phyloP scores from a whole-genome alignment of 495 filamentous ascomycete genomes.

The Tuber aestivum region DNA sequence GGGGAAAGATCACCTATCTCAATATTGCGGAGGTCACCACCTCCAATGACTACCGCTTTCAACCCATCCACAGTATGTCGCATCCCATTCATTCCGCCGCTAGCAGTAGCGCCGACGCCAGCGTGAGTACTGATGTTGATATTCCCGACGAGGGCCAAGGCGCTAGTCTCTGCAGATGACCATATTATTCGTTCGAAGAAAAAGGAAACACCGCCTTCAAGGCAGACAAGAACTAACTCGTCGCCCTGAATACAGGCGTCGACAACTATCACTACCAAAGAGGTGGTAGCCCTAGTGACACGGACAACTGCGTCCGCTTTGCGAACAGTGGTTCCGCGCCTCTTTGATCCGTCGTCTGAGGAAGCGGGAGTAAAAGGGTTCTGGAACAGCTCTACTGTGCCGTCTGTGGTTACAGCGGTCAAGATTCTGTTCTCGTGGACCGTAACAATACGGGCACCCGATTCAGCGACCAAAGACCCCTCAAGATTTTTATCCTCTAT shows the following conservation, averaged over 20 bases:
- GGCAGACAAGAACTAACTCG: constrained; percentile 50
- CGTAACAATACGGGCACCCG: constrained; percentile 48
- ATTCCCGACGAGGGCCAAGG: constrained; percentile 48
- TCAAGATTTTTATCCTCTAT: constrained; percentile 46
- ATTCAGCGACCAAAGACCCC: constrained; percentile 52
- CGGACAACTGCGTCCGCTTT: constrained; percentile 51
- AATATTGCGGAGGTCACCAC: constrained; percentile 43
- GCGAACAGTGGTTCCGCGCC: constrained; percentile 49
- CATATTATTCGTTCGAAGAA: too few species aligned
- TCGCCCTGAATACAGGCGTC: constrained; percentile 50
- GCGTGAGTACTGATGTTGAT: constrained; percentile 50
- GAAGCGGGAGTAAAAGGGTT: constrained; percentile 50
- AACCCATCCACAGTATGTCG: constrained; percentile 69
- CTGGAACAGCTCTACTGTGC: constrained; percentile 54
- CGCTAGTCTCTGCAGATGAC: constrained; percentile 50
- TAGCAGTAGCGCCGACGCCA: constrained; percentile 45
- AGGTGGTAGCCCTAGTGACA: constrained; percentile 49
- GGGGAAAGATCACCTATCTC: constrained; percentile 23
- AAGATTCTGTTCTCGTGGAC: constrained; percentile 44
- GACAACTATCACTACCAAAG: constrained; percentile 46
- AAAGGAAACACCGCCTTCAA: too few species aligned
- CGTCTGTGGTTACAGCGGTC: constrained; percentile 52
- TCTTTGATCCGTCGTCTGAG: constrained; percentile 45
- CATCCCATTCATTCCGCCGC: constrained; percentile 52
- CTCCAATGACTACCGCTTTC: constrained; percentile 55